These are phyloP conservation scores for Cotoneaster glaucophyllus DNA, from an alignment of 306 rosid genomes.

Conservation along the genomic window DNA sequence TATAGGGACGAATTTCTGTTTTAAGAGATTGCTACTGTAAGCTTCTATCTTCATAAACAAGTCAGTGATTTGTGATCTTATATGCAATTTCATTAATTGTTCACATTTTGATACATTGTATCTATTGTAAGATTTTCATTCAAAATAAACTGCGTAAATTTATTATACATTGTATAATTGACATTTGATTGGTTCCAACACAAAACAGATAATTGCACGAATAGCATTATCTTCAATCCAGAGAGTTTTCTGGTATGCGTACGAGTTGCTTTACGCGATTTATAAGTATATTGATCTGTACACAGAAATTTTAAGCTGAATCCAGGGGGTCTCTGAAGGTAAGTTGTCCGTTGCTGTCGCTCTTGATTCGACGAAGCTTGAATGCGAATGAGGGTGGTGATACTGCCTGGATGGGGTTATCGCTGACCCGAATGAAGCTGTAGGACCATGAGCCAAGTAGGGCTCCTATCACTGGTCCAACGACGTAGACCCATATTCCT, in stretches of 20 bases:
- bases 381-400: conserved; percentile 24
- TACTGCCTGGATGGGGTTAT: conserved; percentile 14
- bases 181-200: too few species aligned
- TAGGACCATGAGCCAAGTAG: conserved; percentile 61
- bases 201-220: conserved; percentile 93
- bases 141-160: too few species aligned
- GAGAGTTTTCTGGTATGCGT: conserved; percentile 65
- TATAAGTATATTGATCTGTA: neutral
- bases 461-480: conserved; percentile 68
- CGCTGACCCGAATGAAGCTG: conserved; percentile 35
- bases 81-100: too few species aligned
- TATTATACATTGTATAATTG: too few species aligned
- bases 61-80: too few species aligned
- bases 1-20: too few species aligned
- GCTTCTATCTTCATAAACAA: too few species aligned
- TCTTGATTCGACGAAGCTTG: conserved; percentile 23
- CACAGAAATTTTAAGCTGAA: conserved; percentile 12
- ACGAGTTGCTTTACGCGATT: conserved; percentile 45
- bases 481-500: conserved; percentile 62
- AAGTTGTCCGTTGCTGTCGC: neutral
- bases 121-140: too few species aligned
- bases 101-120: too few species aligned
- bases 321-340: neutral
- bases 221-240: conserved; percentile 83
- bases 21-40: too few species aligned